Base-by-base conservation (phyloP, 1,284 basidiomycete genomes). In the Athelia psychrophila region DNA sequence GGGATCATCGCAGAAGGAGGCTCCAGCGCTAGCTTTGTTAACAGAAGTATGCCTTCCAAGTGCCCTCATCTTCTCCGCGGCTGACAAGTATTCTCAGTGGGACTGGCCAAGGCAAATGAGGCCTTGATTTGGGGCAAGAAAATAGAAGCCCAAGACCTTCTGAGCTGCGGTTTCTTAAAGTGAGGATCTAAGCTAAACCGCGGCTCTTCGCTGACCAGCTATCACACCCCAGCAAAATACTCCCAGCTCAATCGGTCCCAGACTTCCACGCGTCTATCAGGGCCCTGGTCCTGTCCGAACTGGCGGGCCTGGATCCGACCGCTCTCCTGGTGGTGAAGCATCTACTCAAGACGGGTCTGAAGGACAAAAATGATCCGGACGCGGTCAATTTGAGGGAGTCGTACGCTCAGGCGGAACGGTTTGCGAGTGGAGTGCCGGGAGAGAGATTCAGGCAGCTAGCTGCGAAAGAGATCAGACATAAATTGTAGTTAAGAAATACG, bases 71-170 rank as follows among this genome's bases (percentile, higher is more conserved):
- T 62, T 22, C 13, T 27, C 24, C 12, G 30, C 47, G 6, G 13
- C 27, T 30, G 27, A 30, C 35, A 10, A 19, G 22, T 38, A 8
- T n/a, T 9, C 46, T 19, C 48, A 88, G 86, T 88, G 81, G 86
- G 86, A 15, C 61, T 83, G 18, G 77, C 79, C 3, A 81, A 77
- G 57, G 86, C 86, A 30, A 87, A 86, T 44, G 86, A 88, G 54
- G 81, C 80, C 2, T 71, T 88, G 8, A 67, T 88, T 3, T 84
- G 82, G 69, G 86, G 84, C 25, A 83, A 82, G 65, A 88, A 82
- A 65, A 79, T 84, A 60, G 71, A 64, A 3, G 80, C 83, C 0
- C 72, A 81, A 52, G 83, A 86, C 40, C 69, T 88, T 0, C 68
- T 81, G 2, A 70, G 73, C 33, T 81, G 77, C 59, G 83, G 85